Base-by-base conservation (phyloP, 2,329 filamentous ascomycete genomes). In the Clarireedia monteithiana region DNA sequence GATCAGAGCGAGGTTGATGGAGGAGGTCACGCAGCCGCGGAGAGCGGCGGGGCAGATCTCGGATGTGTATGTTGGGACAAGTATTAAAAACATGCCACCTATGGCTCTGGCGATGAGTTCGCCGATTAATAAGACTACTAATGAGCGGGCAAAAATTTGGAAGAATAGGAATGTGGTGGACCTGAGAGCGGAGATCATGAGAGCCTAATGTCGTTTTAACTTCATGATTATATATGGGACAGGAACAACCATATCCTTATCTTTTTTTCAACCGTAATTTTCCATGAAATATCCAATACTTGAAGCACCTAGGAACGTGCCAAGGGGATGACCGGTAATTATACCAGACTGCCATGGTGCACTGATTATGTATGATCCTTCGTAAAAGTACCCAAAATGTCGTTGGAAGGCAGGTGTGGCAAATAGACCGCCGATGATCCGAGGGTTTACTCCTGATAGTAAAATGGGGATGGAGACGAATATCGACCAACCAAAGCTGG, bases 11-110 rank as follows among this genome's bases (percentile, higher is more conserved):
- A 78, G 72, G 61, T 79, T 78, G 60, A 77, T 75, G 48, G 77
- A 79, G 0, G 77, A 77, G 0, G 65, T 67, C 71, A 79, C 53
- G 75, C 69, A 77, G n/a, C 75, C 77, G 42, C 78, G 73, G 10
- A 81, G 69, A 34, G 76, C 75, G 24, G 79, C 73, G 1, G 78
- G 78, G 57, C 75, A 78, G 20, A 80, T 75, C 62, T 80, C 78
- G 23, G 74, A 76, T 2, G 65, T 64, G 42, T 68, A 68, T 4
- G 67, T 63, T 1, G 66, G 65, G 1, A 66, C 67, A 36, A 68
- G 64, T 0, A 75, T 77, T 58, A 75, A 73, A 64, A 77, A 78
- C 2, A 75, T 73, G 45, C 76, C 76, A 71, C 75, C 75, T 3
- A 75, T 72, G 40, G 78, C 70, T 51, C 76, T 74, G 48, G 73